Evolutionary conservation across 257 asterid species (phyloP).

Genomic region (Solanum lycopersicoides): DNA sequence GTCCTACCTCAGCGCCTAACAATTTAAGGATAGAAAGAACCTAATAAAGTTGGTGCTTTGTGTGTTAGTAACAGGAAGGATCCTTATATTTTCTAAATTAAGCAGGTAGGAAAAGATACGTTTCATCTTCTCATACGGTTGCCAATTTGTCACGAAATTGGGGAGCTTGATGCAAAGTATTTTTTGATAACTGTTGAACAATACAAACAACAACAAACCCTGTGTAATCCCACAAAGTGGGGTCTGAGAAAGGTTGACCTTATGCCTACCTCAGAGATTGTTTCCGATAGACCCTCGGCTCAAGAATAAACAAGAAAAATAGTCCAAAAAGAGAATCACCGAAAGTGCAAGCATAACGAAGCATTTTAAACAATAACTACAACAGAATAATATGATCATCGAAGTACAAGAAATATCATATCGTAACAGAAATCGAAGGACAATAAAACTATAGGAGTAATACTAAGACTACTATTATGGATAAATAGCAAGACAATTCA

Average conservation of each 20-base stretch:
- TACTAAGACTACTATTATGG: neutral
- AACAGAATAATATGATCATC: neutral
- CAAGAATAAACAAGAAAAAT: neutral
- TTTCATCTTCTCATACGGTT: neutral
- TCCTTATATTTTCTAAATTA: neutral
- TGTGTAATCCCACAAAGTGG: neutral
- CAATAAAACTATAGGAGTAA: neutral
- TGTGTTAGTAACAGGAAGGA: neutral
- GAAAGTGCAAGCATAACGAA: neutral
- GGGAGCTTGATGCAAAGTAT: neutral
- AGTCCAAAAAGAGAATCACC: neutral
- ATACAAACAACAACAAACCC: neutral
- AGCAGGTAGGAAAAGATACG: neutral
- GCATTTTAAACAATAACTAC: neutral
- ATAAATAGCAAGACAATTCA: neutral
- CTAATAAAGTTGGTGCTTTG: neutral
- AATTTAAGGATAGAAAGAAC: neutral
- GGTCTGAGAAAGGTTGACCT: neutral
- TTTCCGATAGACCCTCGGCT: neutral
- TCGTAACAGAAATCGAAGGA: neutral
- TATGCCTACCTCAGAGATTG: neutral
- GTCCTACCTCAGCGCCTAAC: neutral
- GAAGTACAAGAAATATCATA: neutral
- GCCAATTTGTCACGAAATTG: neutral
- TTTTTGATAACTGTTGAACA: neutral